Percentiles rank a stretch among this genome's conserved stretches.
phyloP scores from a whole-genome alignment of 2,329 filamentous ascomycete genomes.

The Parafenestella ontariensis region DNA sequence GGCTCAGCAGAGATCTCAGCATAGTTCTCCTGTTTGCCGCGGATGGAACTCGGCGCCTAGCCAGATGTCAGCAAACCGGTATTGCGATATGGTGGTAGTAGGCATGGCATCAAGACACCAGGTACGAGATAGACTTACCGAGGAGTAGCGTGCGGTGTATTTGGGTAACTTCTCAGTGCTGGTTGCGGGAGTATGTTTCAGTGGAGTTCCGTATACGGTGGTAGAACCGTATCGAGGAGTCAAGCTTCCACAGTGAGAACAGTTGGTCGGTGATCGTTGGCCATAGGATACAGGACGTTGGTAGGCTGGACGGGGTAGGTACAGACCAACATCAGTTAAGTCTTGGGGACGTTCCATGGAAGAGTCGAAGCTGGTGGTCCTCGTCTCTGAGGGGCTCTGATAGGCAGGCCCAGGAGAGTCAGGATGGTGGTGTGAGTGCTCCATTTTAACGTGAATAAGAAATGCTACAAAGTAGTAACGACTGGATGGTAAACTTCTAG shows the following conservation, averaged over 20 bases:
- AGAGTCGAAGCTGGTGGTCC: background rate
- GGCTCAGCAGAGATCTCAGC: conserved; percentile 5
- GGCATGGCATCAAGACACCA: background rate
- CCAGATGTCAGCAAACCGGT: background rate
- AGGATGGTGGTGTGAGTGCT: no score
- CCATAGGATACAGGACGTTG: conserved; percentile 11
- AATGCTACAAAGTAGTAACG: no score
- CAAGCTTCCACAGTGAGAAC: conserved; percentile 8
- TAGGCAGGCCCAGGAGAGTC: no score
- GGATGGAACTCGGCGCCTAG: conserved; percentile 2
- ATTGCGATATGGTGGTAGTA: background rate
- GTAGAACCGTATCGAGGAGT: conserved; percentile 8
- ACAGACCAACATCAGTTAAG: background rate
- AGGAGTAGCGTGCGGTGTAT: background rate
- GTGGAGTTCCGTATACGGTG: conserved; percentile 9
- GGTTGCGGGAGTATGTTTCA: conserved; percentile 5
- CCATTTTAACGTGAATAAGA: no score
- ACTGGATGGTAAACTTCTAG: no score
- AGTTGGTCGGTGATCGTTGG: conserved; percentile 1
- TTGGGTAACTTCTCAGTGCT: conserved; percentile 5
- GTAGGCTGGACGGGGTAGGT: conserved; percentile 4
- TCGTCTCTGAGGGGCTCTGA: background rate
- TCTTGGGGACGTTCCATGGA: background rate
- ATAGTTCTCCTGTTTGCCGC: background rate
- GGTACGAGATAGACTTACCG: background rate